Conservation (phyloP, 441 rosid genomes). For the Croton setiger region DNA sequence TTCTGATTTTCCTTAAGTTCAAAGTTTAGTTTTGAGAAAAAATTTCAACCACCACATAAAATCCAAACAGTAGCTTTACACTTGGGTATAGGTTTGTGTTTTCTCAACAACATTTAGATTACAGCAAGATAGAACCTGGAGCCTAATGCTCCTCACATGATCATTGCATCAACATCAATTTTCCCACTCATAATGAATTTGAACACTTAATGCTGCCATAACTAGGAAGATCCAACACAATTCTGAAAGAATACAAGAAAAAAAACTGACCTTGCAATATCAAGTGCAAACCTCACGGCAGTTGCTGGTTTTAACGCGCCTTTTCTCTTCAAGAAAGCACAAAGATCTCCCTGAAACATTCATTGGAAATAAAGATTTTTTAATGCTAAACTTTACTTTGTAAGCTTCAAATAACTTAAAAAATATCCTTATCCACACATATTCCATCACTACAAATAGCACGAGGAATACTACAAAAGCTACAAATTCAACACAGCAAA, state of each 20-base stretch:
- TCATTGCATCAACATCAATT: neutral
- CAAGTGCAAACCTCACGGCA: conserved; percentile 79
- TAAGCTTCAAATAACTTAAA: conserved; percentile 6
- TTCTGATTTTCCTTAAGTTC: neutral
- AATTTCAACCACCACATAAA: neutral
- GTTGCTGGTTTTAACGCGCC: conserved; percentile 49
- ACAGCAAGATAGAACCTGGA: neutral
- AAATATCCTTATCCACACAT: neutral
- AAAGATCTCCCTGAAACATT: conserved; percentile 73
- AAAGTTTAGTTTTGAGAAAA: neutral
- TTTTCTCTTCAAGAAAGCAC: conserved; percentile 51
- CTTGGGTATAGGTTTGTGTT: neutral
- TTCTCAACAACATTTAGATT: neutral
- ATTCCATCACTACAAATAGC: neutral
- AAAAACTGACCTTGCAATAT: conserved; percentile 75
- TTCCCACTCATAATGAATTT: neutral
- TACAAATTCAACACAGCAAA: neutral
- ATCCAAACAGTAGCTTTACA: neutral
- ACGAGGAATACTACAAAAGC: neutral
- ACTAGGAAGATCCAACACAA: neutral
- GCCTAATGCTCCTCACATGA: conserved; percentile 5
- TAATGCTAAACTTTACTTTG: conserved; percentile 4
- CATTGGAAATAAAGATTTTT: conserved; percentile 14
- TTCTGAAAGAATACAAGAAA: neutral
- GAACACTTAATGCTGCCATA: neutral